phyloP scores from a whole-genome alignment of 768 basidiomycete genomes.

The Hirschioporus abietinus region DNA sequence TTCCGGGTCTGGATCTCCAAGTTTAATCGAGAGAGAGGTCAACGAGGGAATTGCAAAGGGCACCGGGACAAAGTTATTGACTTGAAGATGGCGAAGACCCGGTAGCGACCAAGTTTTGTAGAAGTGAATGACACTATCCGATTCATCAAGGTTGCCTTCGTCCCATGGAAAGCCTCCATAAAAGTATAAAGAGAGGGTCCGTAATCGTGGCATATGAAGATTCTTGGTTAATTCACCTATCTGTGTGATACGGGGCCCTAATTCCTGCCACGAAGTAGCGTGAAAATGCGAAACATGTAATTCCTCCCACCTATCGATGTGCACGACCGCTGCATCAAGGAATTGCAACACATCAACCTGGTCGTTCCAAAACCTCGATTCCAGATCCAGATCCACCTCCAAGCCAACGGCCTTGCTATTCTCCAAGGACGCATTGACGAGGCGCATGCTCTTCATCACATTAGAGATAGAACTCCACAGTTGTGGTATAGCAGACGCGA shows the following conservation, averaged over 20 bases:
- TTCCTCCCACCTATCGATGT: background rate
- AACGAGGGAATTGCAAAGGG: background rate
- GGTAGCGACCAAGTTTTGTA: background rate
- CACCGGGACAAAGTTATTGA: background rate
- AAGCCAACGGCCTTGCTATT: background rate
- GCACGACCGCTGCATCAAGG: background rate
- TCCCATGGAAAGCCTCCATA: background rate
- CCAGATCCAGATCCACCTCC: background rate
- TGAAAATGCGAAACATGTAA: background rate
- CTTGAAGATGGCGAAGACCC: background rate
- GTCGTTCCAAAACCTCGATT: background rate
- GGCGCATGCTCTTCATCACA: background rate
- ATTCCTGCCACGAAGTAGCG: background rate
- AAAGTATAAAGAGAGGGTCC: background rate
- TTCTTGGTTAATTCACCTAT: background rate
- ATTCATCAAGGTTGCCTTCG: background rate
- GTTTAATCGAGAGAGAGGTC: background rate
- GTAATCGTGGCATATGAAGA: background rate
- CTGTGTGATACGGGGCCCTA: background rate
- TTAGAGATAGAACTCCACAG: background rate
- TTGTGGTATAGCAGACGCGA: background rate
- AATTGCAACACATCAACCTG: background rate
- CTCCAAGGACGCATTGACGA: background rate
- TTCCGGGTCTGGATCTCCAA: background rate
- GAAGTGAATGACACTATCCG: background rate